Evolutionary conservation across 1,284 basidiomycete species (phyloP).

Genomic region (Polyporus tsugae): DNA sequence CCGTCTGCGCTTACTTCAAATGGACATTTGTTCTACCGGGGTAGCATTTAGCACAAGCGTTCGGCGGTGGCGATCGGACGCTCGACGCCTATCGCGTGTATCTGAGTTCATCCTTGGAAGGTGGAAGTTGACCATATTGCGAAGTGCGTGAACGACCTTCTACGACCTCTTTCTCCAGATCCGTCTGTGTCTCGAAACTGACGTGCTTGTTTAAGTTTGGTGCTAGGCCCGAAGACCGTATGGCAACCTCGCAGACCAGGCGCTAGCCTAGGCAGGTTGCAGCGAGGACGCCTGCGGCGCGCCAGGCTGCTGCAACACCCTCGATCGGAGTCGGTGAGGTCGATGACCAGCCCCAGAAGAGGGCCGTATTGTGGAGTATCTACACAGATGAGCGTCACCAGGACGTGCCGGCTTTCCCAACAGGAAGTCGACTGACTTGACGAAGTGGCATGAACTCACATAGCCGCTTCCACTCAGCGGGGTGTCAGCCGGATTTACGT

Average conservation of each 20-base stretch:
- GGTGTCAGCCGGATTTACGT: conserved; percentile 19
- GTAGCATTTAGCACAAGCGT: conserved; percentile 10
- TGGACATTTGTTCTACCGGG: conserved; percentile 10
- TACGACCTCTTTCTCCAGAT: conserved; percentile 1
- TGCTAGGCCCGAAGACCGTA: conserved; percentile 22
- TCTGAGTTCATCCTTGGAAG: conserved; percentile 28
- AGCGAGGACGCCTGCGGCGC: conserved; percentile 16
- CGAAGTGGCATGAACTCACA: neutral
- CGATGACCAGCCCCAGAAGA: conserved; percentile 13
- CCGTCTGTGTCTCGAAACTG: conserved; percentile 21
- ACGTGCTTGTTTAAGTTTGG: conserved; percentile 15
- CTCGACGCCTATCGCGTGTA: conserved; percentile 31
- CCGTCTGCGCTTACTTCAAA: conserved; percentile 4
- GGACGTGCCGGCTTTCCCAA: neutral
- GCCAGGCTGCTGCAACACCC: conserved; percentile 12
- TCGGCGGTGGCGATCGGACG: conserved; percentile 26
- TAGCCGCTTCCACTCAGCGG: neutral
- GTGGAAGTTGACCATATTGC: conserved; percentile 2
- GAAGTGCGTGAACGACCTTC: conserved; percentile 11
- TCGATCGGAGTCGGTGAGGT: conserved; percentile 1
- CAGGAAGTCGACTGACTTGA: neutral
- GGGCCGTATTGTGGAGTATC: conserved; percentile 19
- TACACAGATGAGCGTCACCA: conserved; percentile 19
- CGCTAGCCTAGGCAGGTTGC: conserved; percentile 19
- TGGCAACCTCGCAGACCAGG: conserved; percentile 21